Evolutionary conservation across 2,329 filamentous ascomycete species (phyloP).

Genomic region (Aureobasidium sp.): DNA sequence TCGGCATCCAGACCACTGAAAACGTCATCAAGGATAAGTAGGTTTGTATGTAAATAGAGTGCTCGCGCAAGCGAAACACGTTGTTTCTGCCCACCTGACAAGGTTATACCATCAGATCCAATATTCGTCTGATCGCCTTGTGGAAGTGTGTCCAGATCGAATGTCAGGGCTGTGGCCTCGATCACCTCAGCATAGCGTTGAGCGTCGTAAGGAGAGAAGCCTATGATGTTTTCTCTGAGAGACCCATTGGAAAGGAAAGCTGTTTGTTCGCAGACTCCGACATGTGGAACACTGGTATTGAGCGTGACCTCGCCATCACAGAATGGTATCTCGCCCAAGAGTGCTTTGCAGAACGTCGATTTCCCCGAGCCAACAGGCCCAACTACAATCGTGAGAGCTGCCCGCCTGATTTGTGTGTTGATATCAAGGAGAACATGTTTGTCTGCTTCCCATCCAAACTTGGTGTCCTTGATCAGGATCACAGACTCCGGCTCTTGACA

Average conservation of each 20-base stretch:
- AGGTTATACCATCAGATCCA: conserved; percentile 44
- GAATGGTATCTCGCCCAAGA: conserved; percentile 38
- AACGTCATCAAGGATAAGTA: conserved; percentile 47
- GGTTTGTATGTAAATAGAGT: conserved; percentile 43
- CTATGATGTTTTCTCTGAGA: conserved; percentile 33
- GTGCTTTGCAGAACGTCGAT: conserved; percentile 41
- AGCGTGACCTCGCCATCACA: conserved; percentile 26
- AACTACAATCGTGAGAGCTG: conserved; percentile 42
- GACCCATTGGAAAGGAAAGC: conserved; percentile 33
- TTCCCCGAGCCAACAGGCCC: conserved; percentile 49
- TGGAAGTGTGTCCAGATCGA: conserved; percentile 36
- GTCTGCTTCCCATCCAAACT: neutral
- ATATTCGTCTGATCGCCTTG: conserved; percentile 40
- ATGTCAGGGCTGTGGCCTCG: conserved; percentile 30
- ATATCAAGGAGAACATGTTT: neutral
- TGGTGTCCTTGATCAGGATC: neutral
- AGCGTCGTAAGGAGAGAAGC: conserved; percentile 29
- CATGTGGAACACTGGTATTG: conserved; percentile 23
- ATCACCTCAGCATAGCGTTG: conserved; percentile 33
- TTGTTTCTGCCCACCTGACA: conserved; percentile 49
- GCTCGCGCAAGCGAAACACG: conserved; percentile 47
- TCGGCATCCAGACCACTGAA: conserved; percentile 45
- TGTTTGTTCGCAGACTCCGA: conserved; percentile 33
- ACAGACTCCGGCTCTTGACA: neutral
- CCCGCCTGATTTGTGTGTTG: conserved; percentile 16